Evolutionary conservation across 768 basidiomycete genomes (phyloP), one percentile per base, ranked within the genome.

Genomic region (Inosperma sp.): DNA sequence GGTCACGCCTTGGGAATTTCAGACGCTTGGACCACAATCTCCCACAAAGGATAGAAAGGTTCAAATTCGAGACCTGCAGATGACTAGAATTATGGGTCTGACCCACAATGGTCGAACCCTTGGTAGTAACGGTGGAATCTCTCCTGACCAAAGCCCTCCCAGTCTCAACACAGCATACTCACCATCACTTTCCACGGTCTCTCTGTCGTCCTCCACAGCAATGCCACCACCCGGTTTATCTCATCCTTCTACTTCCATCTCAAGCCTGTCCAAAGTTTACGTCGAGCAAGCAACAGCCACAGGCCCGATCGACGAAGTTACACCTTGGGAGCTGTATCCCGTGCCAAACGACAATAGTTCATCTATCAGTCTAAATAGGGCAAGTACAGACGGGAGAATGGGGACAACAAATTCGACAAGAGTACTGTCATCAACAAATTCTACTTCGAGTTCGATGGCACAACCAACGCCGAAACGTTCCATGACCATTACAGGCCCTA

Each of bases 241-340:
- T 4, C 7, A 4, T 5, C 13, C 48, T 21, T 37, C 48, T 21
- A 26, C 23, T 2, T 13, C 25, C 36, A 37, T 16, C 46, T 3
- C 35, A 4, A 16, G 14, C n/a, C 26, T n/a, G 13, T 5, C 16
- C 13, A 49, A 21, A n/a, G n/a, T n/a, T 10, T 30, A 29, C 7
- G n/a, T 19, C 21, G 25, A 16, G 21, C 40, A 16, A 17, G 14
- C 35, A 34, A 37, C 35, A 13, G 42, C 34, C 26, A 64, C 68
- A 39, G 71, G 68, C 4, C 58, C 67, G 13, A 52, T 65, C 50
- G 67, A 71, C 49, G 70, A 72, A 29, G 70, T 72, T 35, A 70
- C 68, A 5, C 69, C 69, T 40, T 71, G 69, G 72, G 71, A 73
- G 56, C 61, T 73, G 14, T 61, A 61, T 42, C 55, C 62, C 14